Evolutionary conservation across 768 basidiomycete species (phyloP), one percentile per base, ranked within the genome.

Genomic region (Suillus subluteus): DNA sequence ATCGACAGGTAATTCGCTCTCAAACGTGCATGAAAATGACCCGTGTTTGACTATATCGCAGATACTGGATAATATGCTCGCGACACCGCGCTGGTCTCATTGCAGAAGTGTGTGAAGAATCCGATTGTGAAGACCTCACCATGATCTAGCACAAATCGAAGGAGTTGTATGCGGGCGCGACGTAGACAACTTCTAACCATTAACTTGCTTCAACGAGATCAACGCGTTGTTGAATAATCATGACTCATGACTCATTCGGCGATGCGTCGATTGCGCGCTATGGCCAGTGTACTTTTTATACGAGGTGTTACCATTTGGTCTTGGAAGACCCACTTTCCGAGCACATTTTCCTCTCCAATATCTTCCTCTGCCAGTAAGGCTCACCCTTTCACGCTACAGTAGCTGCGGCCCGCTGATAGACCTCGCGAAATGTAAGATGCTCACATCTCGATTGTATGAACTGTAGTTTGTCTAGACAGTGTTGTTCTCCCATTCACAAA

Each of bases 121-220:
- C 72, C 3, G 81, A 80, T 12, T 80, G 87, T n/a, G 68, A 73
- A 21, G 73, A 84, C 3, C 71, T 90, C 4, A 86, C 83, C 16
- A 71, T 82, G 2, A 73, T 82, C 4, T 91, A 89, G 90, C 90
- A 91, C 72, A 73, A 82, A 21, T n/a, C n/a, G n/a, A n/a, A n/a
- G n/a, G n/a, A n/a, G n/a, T 16, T 1, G 15, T 15, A 23, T 21
- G 48, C 6, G 13, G 6, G 23, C 6, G 15, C 13, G 23, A 50
- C 23, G 12, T 50, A 50, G 48, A 50, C 12, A 48, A 48, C n/a
- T 23, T 48, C n/a, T 48, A 23, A 23, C 23, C 23, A 3, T 6
- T 26, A 16, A 12, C 48, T 48, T 23, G n/a, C 48, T 23, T 23
- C n/a, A 15, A 48, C 1, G n/a, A 9, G 21, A n/a, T 46, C 46